These are phyloP conservation scores for Russula vinacea DNA, from an alignment of 768 basidiomycete species.

Conservation along the genomic window DNA sequence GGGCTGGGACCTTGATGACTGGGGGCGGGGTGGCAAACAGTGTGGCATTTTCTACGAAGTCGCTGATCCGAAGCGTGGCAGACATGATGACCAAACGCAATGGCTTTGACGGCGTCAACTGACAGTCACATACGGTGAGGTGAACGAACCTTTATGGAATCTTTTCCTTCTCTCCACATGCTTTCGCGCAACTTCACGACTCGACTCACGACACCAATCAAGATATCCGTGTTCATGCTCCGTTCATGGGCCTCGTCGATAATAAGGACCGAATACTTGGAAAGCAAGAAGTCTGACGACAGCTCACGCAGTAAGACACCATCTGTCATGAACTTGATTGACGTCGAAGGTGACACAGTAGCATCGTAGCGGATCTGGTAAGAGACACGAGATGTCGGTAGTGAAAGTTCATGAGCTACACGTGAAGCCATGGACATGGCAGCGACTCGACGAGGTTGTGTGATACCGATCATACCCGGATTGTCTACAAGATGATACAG, in stretches of 20 bases:
- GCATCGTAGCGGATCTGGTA: constrained; percentile 98
- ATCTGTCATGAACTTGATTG: constrained; percentile 99
- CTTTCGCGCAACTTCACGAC: constrained; percentile 87
- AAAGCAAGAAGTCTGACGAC: constrained; percentile 89
- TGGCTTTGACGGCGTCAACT: constrained; percentile 47
- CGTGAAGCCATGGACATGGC: constrained; percentile 95
- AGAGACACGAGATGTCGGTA: constrained; percentile 78
- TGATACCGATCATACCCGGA: constrained; percentile 96
- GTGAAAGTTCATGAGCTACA: constrained; percentile 88
- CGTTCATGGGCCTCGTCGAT: constrained; percentile 98
- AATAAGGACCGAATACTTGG: constrained; percentile 89
- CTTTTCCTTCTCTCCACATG: constrained; percentile 78
- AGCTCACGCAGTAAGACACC: constrained; percentile 94
- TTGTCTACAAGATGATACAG: constrained; percentile 57
- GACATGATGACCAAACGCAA: constrained; percentile 97
- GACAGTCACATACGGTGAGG: neutral
- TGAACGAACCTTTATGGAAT: constrained; percentile 58
- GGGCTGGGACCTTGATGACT: constrained; percentile 80
- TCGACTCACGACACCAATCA: constrained; percentile 94
- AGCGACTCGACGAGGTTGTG: constrained; percentile 95
- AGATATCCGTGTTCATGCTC: constrained; percentile 96
- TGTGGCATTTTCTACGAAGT: constrained; percentile 82
- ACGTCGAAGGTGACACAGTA: constrained; percentile 83
- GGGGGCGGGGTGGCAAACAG: constrained; percentile 87
- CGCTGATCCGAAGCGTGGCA: constrained; percentile 89